These are phyloP conservation scores for Sugiyamaella boreocaroliniensis DNA, from an alignment of 805 yeast genomes.

Conservation along the genomic window DNA sequence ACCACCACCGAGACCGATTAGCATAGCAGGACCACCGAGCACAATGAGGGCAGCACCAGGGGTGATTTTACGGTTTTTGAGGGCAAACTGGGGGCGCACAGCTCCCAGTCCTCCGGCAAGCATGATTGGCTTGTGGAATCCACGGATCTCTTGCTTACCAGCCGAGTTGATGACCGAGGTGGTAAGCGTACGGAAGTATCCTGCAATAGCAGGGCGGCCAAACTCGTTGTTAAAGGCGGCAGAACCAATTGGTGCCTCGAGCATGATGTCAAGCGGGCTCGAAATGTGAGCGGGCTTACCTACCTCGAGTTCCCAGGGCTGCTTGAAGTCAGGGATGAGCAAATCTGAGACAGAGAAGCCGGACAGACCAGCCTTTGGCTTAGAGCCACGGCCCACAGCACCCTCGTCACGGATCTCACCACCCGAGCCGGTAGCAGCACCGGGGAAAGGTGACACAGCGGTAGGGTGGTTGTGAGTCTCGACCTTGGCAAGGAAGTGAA, in stretches of 20 bases:
- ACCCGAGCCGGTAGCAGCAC: constrained; percentile 99
- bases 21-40: constrained; percentile 95
- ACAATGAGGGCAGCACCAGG: constrained; percentile 91
- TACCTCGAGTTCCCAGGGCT: constrained; percentile 91
- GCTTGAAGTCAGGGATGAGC: constrained; percentile 72
- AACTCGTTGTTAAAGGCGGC: constrained; percentile 98
- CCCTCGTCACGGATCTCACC: constrained; percentile 99
- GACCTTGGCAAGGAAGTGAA: constrained; percentile 87
- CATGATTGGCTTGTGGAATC: constrained; percentile 99
- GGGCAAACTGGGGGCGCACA: constrained; percentile 84
- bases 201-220: constrained; percentile 95
- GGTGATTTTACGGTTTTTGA: constrained; percentile 79
- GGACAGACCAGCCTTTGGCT: constrained; percentile 90
- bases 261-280: constrained; percentile 86
- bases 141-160: constrained; percentile 72
- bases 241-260: constrained; percentile 94
- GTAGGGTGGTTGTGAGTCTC: constrained; percentile 99
- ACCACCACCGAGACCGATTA: constrained; percentile 99
- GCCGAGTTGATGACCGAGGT: constrained; percentile 60
- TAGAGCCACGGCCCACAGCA: constrained; percentile 98
- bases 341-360: constrained; percentile 92
- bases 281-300: constrained; percentile 95
- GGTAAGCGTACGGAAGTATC: constrained; percentile 93
- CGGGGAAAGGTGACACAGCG: constrained; percentile 98
- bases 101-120: constrained; percentile 99